These are phyloP conservation scores for Sclerotinia nivalis DNA, from an alignment of 2,329 filamentous ascomycete species.

Conservation along the genomic window DNA sequence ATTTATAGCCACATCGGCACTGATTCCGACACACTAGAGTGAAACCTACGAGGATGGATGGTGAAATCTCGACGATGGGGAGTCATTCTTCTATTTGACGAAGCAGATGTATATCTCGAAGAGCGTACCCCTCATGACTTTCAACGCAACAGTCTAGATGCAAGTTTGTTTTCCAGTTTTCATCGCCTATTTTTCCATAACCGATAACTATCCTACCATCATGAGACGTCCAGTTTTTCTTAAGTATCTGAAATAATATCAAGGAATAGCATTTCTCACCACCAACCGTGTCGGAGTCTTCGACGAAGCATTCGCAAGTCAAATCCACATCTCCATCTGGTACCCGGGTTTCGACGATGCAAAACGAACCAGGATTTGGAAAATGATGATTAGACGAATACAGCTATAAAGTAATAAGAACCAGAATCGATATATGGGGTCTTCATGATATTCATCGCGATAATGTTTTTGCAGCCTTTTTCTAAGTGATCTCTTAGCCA, in stretches of 20 bases:
- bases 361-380: too few species aligned
- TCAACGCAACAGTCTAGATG: conserved; percentile 80
- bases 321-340: too few species aligned
- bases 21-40: conserved; percentile 70
- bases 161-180: conserved; percentile 65
- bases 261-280: too few species aligned
- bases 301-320: too few species aligned
- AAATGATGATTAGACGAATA: not conserved
- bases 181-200: not conserved
- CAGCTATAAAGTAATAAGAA: too few species aligned
- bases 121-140: conserved; percentile 80
- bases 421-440: not conserved
- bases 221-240: too few species aligned
- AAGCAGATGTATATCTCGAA: conserved; percentile 82
- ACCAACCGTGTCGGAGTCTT: too few species aligned
- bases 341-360: too few species aligned
- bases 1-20: conserved; percentile 57
- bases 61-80: conserved; percentile 86
- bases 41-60: conserved; percentile 76
- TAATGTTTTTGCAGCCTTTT: not conserved
- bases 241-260: not conserved
- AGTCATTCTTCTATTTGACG: conserved; percentile 79
- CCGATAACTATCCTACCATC: fast-evolving
- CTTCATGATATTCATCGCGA: not conserved
- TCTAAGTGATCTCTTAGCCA: too few species aligned